Percentiles rank a stretch among this genome's conserved stretches.
phyloP scores from a whole-genome alignment of 495 filamentous ascomycete species.

The Aspergillus baeticus region DNA sequence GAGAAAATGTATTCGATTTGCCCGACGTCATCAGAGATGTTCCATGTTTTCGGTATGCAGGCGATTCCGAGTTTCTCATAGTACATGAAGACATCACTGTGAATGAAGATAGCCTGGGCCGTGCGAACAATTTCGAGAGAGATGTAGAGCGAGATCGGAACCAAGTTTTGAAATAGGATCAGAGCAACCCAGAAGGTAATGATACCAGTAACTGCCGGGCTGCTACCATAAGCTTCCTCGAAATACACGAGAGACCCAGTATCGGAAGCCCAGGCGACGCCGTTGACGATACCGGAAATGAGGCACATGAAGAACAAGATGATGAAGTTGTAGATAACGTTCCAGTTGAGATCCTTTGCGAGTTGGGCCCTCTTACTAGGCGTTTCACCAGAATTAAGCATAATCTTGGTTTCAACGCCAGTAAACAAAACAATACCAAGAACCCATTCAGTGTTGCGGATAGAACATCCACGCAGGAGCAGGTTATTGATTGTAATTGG shows the following conservation, averaged over 20 bases:
- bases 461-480: conserved; percentile 85
- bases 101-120: conserved; percentile 94
- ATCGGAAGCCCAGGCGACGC: conserved; percentile 71
- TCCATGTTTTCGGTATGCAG: conserved; percentile 98
- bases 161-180: conserved; percentile 97
- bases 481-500: conserved; percentile 93
- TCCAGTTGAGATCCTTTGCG: conserved; percentile 91
- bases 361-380: conserved; percentile 92
- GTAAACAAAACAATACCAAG: conserved; percentile 97
- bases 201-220: conserved; percentile 77
- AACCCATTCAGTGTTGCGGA: conserved; percentile 96
- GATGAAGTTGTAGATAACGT: conserved; percentile 95
- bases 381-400: conserved; percentile 98
- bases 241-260: conserved; percentile 78
- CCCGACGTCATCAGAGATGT: conserved; percentile 96
- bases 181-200: conserved; percentile 95
- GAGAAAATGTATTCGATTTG: conserved; percentile 99
- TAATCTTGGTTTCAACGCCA: conserved; percentile 97
- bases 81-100: conserved; percentile 93
- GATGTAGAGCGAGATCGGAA: conserved; percentile 97
- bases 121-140: conserved; percentile 95
- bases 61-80: conserved; percentile 91
- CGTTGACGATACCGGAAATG: conserved; percentile 79
- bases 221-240: conserved; percentile 81
- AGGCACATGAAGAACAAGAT: conserved; percentile 91